Conservation (phyloP, 2,329 filamentous ascomycete genomes). For the Blumeriella jaapii region DNA sequence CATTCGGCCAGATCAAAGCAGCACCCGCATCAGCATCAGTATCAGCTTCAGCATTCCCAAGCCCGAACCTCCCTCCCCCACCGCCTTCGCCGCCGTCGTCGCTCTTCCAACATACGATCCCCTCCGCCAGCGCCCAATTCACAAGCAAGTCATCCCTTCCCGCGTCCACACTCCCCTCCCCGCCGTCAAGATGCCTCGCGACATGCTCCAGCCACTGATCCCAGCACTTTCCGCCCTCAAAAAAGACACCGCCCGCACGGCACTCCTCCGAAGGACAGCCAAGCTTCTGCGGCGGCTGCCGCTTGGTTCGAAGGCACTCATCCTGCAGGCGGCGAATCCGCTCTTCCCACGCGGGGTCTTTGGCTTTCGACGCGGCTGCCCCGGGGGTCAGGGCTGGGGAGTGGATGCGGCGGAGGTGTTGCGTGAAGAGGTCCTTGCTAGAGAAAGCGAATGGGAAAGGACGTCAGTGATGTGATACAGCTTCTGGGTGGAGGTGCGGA, state of each 20-base stretch:
- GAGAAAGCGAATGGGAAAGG: too few species aligned
- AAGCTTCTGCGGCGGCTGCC: constrained; percentile 48
- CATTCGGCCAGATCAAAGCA: too few species aligned
- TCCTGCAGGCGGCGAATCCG: constrained; percentile 34
- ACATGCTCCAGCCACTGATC: constrained; percentile 81
- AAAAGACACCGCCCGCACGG: constrained; percentile 44
- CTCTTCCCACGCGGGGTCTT: constrained; percentile 8
- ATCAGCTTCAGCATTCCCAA: neutral
- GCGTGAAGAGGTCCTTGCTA: constrained; percentile 83
- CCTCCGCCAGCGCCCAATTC: constrained; percentile 5
- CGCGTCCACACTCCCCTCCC: neutral
- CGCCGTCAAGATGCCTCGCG: constrained; percentile 59
- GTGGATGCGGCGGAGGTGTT: constrained; percentile 84
- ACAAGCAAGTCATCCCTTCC: constrained; percentile 1
- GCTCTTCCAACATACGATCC: neutral
- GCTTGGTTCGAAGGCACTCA: constrained; percentile 48
- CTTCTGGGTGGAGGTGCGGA: too few species aligned
- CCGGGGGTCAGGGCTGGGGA: constrained; percentile 31
- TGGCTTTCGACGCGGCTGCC: constrained; percentile 31
- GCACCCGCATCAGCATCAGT: too few species aligned
- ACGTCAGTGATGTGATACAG: too few species aligned
- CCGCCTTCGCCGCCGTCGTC: neutral
- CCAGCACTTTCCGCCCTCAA: constrained; percentile 57
- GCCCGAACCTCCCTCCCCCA: neutral
- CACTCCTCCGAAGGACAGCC: constrained; percentile 53